These are phyloP conservation scores for Arabidopsis thaliana DNA, from an alignment of 345 rosid genomes.

Conservation along the genomic window TAIR10.1 NC_003075.7:7044501-7045000, in stretches of 20 bases:
- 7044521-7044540: constrained; percentile 55
- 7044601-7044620: constrained; percentile 30
- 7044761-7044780: constrained; percentile 86
- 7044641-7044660: constrained; percentile 33
- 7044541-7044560: constrained; percentile 72
- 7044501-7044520: constrained; percentile 74
- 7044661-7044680: constrained; percentile 6
- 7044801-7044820: constrained; percentile 77
- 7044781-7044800: constrained; percentile 95
- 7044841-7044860: constrained; percentile 64
- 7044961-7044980: not conserved
- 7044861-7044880: constrained; percentile 80
- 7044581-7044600: constrained; percentile 4
- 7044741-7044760: constrained; percentile 85
- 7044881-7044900: constrained; percentile 77
- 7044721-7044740: constrained; percentile 77
- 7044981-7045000: constrained; percentile 2
- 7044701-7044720: not conserved
- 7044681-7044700: not conserved
- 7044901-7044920: constrained; percentile 62
- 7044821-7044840: constrained; percentile 64
- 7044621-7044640: constrained; percentile 30
- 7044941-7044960: not conserved
- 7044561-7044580: constrained; percentile 18
- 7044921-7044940: not conserved